Conservation (phyloP, 73 alveolate genomes). For the Symbiodinium natans region DNA sequence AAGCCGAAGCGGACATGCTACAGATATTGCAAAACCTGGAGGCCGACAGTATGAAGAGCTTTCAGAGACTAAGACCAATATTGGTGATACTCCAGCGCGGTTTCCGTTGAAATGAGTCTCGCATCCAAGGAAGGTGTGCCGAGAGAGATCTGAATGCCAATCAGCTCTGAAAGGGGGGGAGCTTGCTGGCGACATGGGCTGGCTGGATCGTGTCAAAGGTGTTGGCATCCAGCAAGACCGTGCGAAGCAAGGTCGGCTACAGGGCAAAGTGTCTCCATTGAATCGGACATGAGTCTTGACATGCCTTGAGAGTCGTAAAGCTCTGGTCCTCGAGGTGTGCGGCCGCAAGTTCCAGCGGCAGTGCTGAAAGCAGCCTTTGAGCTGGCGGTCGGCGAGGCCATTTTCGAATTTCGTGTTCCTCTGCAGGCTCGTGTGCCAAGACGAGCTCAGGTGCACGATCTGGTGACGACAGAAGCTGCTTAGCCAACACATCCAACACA, state of each 20-base stretch:
- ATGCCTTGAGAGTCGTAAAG: neutral
- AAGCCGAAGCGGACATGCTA: conserved; percentile 65
- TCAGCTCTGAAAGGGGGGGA: conserved; percentile 73
- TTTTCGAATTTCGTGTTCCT: too few species aligned
- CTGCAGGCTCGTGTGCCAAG: neutral
- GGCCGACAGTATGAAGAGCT: conserved; percentile 53
- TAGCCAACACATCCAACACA: too few species aligned
- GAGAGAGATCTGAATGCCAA: conserved; percentile 56
- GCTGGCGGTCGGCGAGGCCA: conserved; percentile 67
- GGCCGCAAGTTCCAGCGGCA: conserved; percentile 80
- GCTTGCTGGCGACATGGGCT: conserved; percentile 81
- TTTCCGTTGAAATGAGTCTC: too few species aligned
- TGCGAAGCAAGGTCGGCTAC: conserved; percentile 53
- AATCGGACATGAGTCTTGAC: neutral
- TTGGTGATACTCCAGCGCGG: neutral
- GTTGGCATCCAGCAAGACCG: conserved; percentile 87
- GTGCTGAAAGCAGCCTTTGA: conserved; percentile 67
- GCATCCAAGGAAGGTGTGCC: conserved; percentile 67
- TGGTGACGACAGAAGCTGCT: conserved; percentile 62
- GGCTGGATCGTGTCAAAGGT: conserved; percentile 86
- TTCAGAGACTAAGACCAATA: conserved; percentile 6
- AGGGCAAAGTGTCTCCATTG: neutral
- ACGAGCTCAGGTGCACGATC: conserved; percentile 30
- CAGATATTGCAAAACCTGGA: conserved; percentile 47
- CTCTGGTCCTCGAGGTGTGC: conserved; percentile 13